Evolutionary conservation across 1,284 basidiomycete genomes (phyloP).

Genomic region (Gymnopus androsaceus): DNA sequence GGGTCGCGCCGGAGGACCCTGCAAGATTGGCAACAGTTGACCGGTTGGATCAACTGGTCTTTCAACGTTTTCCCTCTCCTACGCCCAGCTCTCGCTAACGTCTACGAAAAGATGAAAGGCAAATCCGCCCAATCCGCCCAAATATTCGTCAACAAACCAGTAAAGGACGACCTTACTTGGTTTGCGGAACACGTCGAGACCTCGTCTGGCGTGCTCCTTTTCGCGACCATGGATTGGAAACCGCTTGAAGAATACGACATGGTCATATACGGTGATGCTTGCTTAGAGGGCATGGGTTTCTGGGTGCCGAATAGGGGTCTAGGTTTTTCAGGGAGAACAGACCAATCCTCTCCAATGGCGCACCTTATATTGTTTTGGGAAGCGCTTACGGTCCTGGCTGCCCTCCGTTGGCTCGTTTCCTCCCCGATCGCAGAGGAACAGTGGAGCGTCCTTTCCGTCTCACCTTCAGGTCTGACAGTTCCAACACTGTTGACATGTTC

Average conservation of each 20-base stretch:
- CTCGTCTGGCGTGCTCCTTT: neutral
- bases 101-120: constrained; percentile 36
- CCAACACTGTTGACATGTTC: neutral
- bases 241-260: neutral
- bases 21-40: constrained; percentile 18
- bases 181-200: neutral
- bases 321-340: neutral
- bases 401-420: neutral
- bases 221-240: neutral
- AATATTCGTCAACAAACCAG: constrained; percentile 28
- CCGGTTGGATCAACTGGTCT: constrained; percentile 44
- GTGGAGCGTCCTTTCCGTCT: neutral
- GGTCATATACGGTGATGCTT: constrained; percentile 3
- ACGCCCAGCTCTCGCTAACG: constrained; percentile 28
- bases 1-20: too few relatives aligned
- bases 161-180: neutral
- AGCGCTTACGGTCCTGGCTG: neutral
- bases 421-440: neutral
- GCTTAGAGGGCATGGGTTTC: constrained; percentile 2
- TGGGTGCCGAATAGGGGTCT: neutral
- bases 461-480: neutral
- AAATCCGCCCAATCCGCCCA: constrained; percentile 17
- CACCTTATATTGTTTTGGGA: neutral
- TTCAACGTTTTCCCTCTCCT: constrained; percentile 38
- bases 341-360: neutral